A percentile compares a stretch with the other conserved stretches of the same genome.
Evolutionary conservation across 192 early-diverging fungal species (phyloP).

Genomic region (Coemansia asiatica): DNA sequence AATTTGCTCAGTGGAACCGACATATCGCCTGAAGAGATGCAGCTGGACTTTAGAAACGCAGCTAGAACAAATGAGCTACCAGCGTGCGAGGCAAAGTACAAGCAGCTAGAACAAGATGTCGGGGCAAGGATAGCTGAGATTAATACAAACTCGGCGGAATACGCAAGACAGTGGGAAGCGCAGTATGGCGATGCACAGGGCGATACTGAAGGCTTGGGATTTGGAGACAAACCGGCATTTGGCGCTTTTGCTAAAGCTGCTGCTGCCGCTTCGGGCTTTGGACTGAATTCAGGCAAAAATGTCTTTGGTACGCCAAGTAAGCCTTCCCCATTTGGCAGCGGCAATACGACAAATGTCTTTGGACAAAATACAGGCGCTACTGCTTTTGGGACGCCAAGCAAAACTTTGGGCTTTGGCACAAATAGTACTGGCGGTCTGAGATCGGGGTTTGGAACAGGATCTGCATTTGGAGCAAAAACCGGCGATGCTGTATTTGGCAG

Average conservation of each 20-base stretch:
- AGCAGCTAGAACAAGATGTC: conserved; percentile 17
- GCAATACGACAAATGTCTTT: neutral
- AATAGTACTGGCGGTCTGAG: neutral
- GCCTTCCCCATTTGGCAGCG: conserved; percentile 8
- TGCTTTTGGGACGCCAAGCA: neutral
- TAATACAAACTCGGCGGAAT: conserved; percentile 11
- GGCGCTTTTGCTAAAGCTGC: neutral
- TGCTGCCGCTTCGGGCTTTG: neutral
- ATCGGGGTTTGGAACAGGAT: conserved; percentile 6
- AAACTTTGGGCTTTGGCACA: conserved; percentile 6
- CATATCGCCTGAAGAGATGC: conserved; percentile 64
- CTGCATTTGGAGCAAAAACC: conserved; percentile 6
- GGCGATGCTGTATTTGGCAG: neutral
- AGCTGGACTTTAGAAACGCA: conserved; percentile 50
- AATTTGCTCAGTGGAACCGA: conserved; percentile 63
- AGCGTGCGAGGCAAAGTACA: conserved; percentile 35
- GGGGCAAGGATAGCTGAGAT: conserved; percentile 18
- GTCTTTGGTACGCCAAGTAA: neutral
- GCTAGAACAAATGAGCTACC: conserved; percentile 20
- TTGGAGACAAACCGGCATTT: conserved; percentile 8
- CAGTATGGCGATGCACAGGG: conserved; percentile 13
- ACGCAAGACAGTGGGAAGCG: conserved; percentile 27
- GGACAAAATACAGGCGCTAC: neutral
- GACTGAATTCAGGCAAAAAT: neutral
- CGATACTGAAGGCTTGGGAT: neutral